phyloP scores from a whole-genome alignment of 192 early-diverging fungal genomes.

The Coemansia javaensis region DNA sequence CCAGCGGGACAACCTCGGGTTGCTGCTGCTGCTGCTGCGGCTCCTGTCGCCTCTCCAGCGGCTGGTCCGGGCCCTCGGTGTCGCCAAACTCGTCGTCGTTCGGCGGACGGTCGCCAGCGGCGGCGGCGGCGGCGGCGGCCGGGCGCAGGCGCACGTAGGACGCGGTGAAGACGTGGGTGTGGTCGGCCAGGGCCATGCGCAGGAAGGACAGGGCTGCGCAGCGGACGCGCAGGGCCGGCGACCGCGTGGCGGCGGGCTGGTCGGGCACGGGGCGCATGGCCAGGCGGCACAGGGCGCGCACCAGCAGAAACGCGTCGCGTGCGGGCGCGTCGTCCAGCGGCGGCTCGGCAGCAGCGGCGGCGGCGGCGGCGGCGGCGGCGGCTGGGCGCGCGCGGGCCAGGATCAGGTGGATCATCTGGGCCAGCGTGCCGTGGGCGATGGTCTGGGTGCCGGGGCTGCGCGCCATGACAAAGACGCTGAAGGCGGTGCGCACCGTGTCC shows the following conservation, averaged over 20 bases:
- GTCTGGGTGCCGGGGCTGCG: constrained; percentile 70
- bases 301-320: constrained; percentile 76
- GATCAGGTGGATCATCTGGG: constrained; percentile 83
- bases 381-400: constrained; percentile 61
- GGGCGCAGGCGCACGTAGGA: constrained; percentile 51
- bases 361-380: constrained; percentile 9
- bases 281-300: constrained; percentile 84
- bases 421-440: constrained; percentile 80
- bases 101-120: neutral
- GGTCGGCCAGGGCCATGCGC: constrained; percentile 65
- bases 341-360: no score
- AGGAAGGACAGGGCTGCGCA: constrained; percentile 79
- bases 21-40: constrained; percentile 6
- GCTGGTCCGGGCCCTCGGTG: constrained; percentile 31
- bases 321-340: constrained; percentile 39
- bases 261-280: constrained; percentile 77
- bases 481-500: constrained; percentile 75
- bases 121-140: neutral
- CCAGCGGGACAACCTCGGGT: constrained; percentile 56
- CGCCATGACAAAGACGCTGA: constrained; percentile 84
- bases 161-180: constrained; percentile 68
- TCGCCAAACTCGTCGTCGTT: constrained; percentile 49
- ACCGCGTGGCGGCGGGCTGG: constrained; percentile 67
- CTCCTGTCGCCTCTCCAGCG: constrained; percentile 9
- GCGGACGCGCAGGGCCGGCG: constrained; percentile 79